Conservation (phyloP, 2,329 filamentous ascomycete genomes). For the Fusarium dimerum region DNA sequence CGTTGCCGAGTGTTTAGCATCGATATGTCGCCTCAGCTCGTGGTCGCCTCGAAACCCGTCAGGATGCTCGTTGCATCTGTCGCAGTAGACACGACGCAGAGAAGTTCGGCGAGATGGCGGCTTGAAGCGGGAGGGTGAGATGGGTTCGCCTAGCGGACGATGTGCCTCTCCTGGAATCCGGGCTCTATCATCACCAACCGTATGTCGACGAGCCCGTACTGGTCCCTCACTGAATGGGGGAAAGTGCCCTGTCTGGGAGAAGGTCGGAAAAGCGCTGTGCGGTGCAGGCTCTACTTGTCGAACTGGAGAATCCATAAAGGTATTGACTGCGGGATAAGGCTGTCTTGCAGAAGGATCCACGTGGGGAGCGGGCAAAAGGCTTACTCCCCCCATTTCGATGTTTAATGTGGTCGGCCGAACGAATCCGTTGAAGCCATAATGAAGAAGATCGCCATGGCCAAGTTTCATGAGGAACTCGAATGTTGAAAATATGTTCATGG, state of each 20-base stretch:
- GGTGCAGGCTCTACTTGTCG: slow-evolving; percentile 17
- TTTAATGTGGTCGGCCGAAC: slow-evolving; percentile 25
- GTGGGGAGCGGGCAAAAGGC: slow-evolving; percentile 13
- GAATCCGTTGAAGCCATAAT: slow-evolving; percentile 36
- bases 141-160: slow-evolving; percentile 44
- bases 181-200: slow-evolving; percentile 26
- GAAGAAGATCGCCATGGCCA: slow-evolving; percentile 45
- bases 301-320: slow-evolving; percentile 5
- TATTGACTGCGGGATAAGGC: slow-evolving; percentile 12
- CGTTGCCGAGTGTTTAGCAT: slow-evolving; percentile 57
- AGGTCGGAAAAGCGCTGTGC: slow-evolving; percentile 13
- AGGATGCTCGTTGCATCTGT: slow-evolving; percentile 76
- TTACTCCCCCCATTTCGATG: slow-evolving; percentile 3
- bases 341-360: slow-evolving; percentile 14
- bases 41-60: slow-evolving; percentile 91
- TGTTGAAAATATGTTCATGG: slow-evolving; percentile 47
- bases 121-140: slow-evolving; percentile 36
- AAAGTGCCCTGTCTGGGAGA: slow-evolving; percentile 15
- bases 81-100: slow-evolving; percentile 74
- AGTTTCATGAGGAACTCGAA: slow-evolving; percentile 53
- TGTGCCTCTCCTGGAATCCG: slow-evolving; percentile 13
- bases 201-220: slow-evolving; percentile 24
- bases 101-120: slow-evolving; percentile 55
- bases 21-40: slow-evolving; percentile 71
- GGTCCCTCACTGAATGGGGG: slow-evolving; percentile 10